phyloP scores from a whole-genome alignment of 805 yeast species.

The Schizosaccharomyces lindneri region DNA sequence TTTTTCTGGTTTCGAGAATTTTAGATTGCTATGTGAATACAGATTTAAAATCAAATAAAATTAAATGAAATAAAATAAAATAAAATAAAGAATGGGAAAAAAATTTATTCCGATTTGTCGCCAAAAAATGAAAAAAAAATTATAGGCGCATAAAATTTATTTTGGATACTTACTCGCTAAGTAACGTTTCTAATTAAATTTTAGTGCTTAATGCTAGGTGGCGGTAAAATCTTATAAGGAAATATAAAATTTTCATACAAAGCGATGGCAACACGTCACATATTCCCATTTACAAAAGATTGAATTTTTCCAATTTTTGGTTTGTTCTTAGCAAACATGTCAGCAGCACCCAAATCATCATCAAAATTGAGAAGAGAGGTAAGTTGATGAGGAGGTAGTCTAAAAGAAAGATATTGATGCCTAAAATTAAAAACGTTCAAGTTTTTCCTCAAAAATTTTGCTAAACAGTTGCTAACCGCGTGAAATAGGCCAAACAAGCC shows the following conservation, averaged over 20 bases:
- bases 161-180: no score
- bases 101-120: no score
- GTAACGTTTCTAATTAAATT: no score
- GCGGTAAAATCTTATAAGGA: conserved; percentile 13
- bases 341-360: background rate
- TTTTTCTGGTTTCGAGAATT: no score
- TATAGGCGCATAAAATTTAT: no score
- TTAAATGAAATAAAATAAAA: no score
- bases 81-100: no score
- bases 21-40: no score
- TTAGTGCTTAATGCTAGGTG: no score
- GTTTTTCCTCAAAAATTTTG: background rate
- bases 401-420: background rate
- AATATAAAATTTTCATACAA: conserved; percentile 60
- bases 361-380: conserved; percentile 2
- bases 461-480: background rate
- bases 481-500: background rate
- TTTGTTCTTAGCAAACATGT: conserved; percentile 39
- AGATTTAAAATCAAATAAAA: no score
- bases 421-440: background rate
- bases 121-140: no score
- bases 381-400: background rate
- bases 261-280: conserved; percentile 61
- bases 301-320: conserved; percentile 36
- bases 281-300: conserved; percentile 42